A percentile compares a stretch with the other conserved stretches of the same genome.
These are phyloP conservation scores for Diaporthe sp. DNA, from an alignment of 2,329 filamentous ascomycete species.

Conservation along the genomic window DNA sequence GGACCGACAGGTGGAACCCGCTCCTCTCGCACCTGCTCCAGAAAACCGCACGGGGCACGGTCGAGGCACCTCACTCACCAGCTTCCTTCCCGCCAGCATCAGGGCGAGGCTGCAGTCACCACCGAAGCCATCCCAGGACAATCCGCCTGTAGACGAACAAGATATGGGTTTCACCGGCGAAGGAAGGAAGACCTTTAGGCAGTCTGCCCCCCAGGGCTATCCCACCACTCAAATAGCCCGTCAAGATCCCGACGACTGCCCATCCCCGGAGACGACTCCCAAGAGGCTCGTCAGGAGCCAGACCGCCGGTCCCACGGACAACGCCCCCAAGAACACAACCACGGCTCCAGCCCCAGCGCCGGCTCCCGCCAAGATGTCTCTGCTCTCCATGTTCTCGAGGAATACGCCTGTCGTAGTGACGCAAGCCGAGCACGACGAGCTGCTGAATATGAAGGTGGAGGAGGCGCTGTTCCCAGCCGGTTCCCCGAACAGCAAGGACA, in stretches of 20 bases:
- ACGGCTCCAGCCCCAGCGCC: conserved; percentile 33
- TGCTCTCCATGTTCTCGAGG: conserved; percentile 43
- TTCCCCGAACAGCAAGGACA: conserved; percentile 57
- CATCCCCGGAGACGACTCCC: conserved; percentile 50
- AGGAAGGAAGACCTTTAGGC: conserved; percentile 46
- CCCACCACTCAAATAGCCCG: conserved; percentile 17
- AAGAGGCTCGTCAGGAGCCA: conserved; percentile 44
- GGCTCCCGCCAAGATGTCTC: conserved; percentile 48
- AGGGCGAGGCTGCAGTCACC: conserved; percentile 47
- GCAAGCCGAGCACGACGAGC: conserved; percentile 61
- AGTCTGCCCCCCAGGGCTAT: conserved; percentile 37
- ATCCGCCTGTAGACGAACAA: conserved; percentile 40
- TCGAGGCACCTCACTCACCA: conserved; percentile 53
- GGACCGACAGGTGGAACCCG: conserved; percentile 39
- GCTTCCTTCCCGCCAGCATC: conserved; percentile 48
- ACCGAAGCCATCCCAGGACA: conserved; percentile 30
- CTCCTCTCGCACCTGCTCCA: conserved; percentile 35
- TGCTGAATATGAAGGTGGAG: conserved; percentile 68
- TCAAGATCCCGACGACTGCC: conserved; percentile 33
- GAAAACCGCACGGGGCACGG: conserved; percentile 44
- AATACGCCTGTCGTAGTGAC: conserved; percentile 39
- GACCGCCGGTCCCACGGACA: conserved; percentile 43
- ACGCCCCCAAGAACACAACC: conserved; percentile 29
- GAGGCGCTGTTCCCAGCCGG: conserved; percentile 64
- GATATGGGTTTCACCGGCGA: conserved; percentile 60